Conservation (phyloP, 345 rosid species). For the Euclidium syriacum region DNA sequence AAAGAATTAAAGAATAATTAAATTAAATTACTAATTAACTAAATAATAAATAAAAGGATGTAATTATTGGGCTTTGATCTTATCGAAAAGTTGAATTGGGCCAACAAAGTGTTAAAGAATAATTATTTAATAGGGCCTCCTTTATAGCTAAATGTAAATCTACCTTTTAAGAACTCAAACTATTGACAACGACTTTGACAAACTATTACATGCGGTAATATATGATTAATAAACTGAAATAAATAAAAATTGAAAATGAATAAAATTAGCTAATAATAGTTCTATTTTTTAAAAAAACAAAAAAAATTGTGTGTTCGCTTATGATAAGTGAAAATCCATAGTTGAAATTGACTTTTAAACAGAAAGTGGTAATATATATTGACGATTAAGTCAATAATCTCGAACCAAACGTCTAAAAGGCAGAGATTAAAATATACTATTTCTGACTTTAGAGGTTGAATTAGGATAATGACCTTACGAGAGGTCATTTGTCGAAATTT, state of each 20-base stretch:
- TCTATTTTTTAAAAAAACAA: no score
- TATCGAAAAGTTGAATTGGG: background rate
- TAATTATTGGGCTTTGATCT: background rate
- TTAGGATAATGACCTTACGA: background rate
- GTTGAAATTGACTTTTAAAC: background rate
- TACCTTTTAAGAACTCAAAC: background rate
- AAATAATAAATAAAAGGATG: background rate
- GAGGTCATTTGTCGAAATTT: constrained; percentile 1
- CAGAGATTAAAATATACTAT: background rate
- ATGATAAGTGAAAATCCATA: background rate
- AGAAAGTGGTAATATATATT: background rate
- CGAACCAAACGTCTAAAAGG: constrained; percentile 8
- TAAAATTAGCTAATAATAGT: no score
- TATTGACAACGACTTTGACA: background rate
- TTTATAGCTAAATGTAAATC: no score
- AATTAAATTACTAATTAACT: background rate
- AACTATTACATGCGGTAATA: background rate
- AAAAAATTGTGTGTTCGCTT: no score
- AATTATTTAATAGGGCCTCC: constrained; percentile 2
- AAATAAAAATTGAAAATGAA: no score
- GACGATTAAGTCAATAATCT: background rate
- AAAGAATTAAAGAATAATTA: background rate
- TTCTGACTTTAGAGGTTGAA: constrained; percentile 20
- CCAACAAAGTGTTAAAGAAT: background rate
- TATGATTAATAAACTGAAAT: no score